These are phyloP conservation scores for Eutrema yunnanense DNA, from an alignment of 345 rosid species.

Conservation along the genomic window DNA sequence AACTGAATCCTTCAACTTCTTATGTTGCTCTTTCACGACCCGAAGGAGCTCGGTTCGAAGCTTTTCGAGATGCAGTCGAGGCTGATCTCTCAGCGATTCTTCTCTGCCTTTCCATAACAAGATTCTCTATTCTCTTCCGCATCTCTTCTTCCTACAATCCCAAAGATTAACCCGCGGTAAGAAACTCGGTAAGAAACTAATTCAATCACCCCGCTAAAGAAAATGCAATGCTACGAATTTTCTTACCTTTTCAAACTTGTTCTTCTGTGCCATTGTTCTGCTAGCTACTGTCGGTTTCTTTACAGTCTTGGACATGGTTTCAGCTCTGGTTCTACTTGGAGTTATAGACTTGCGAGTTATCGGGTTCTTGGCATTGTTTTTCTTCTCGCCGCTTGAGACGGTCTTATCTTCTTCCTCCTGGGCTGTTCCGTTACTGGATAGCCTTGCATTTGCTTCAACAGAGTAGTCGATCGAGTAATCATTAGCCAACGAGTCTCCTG, in stretches of 20 bases:
- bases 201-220: not conserved
- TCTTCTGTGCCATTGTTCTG: conserved; percentile 61
- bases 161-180: not conserved
- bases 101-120: conserved; percentile 57
- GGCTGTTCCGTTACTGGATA: conserved; percentile 28
- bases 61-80: conserved; percentile 39
- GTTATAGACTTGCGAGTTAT: conserved; percentile 27
- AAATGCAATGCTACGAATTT: not conserved
- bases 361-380: conserved; percentile 31
- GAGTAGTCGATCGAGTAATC: conserved; percentile 50
- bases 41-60: conserved; percentile 32
- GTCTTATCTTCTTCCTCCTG: conserved; percentile 35
- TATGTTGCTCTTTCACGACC: conserved; percentile 33
- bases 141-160: conserved; percentile 64
- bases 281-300: conserved; percentile 44
- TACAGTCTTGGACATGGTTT: conserved; percentile 29
- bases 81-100: conserved; percentile 89
- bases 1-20: conserved; percentile 6
- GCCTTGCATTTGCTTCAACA: conserved; percentile 42
- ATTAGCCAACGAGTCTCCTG: conserved; percentile 44
- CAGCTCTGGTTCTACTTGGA: conserved; percentile 38
- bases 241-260: conserved; percentile 70
- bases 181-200: not conserved
- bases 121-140: conserved; percentile 62
- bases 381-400: conserved; percentile 30